Evolutionary conservation across 129 eudicot genomes (phyloP).

Genomic region (Dittrichia graveolens): DNA sequence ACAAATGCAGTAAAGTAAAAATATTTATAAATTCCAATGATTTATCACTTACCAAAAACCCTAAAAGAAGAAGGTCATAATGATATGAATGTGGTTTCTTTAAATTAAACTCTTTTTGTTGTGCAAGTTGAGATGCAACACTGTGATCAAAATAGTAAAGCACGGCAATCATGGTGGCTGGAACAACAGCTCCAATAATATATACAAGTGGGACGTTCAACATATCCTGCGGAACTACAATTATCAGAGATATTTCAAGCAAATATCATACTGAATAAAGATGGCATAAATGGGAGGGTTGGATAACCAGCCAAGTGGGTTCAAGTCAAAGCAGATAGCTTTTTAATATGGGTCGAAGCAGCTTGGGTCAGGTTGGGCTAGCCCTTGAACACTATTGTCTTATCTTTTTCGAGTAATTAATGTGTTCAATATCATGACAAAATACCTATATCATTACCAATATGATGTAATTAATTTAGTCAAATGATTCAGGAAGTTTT

Average conservation of each 20-base stretch:
- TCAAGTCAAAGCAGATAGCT: background rate
- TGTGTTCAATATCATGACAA: no score
- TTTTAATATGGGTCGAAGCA: background rate
- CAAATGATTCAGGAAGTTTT: no score
- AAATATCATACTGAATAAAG: slow-evolving; percentile 2
- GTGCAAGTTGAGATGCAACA: slow-evolving; percentile 99
- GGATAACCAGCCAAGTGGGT: background rate
- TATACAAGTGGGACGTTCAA: slow-evolving; percentile 79
- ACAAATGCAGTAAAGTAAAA: background rate
- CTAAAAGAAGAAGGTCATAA: slow-evolving; percentile 95
- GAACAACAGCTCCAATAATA: slow-evolving; percentile 92
- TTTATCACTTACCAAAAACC: slow-evolving; percentile 61
- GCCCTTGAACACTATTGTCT: no score
- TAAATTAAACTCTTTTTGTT: slow-evolving; percentile 87
- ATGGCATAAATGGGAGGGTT: background rate
- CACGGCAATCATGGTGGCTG: slow-evolving; percentile 98
- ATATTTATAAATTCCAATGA: slow-evolving; percentile 4
- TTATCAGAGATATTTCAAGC: background rate
- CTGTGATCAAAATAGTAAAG: slow-evolving; percentile 98
- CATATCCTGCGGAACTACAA: slow-evolving; percentile 64
- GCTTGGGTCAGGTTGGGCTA: no score
- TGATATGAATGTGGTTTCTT: slow-evolving; percentile 95
- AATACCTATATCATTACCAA: no score
- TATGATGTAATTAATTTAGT: no score
- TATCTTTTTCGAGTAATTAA: no score